Conservation (phyloP, 345 rosid genomes). For the Aquilaria sinensis region DNA sequence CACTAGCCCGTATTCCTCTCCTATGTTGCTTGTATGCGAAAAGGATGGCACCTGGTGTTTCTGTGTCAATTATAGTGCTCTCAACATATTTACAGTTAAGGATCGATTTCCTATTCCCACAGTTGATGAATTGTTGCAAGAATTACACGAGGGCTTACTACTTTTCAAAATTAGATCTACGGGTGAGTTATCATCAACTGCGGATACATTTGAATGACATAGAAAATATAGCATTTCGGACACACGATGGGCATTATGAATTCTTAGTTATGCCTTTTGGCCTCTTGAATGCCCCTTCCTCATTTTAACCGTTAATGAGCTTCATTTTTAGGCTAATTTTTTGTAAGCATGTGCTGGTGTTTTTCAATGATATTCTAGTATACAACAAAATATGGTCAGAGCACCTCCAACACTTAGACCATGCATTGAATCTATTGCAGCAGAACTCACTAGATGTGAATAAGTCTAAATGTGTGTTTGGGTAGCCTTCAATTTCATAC, state of each 20-base stretch:
- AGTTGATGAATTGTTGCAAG: background rate
- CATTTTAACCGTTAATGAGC: background rate
- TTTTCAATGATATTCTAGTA: constrained; percentile 1
- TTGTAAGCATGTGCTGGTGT: background rate
- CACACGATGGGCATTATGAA: background rate
- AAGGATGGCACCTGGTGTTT: background rate
- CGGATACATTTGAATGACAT: background rate
- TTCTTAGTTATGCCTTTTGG: constrained; percentile 1
- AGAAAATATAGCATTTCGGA: background rate
- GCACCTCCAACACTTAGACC: background rate
- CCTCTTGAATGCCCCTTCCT: background rate
- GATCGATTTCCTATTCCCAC: background rate
- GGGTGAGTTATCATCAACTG: background rate
- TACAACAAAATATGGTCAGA: background rate
- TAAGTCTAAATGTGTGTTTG: background rate
- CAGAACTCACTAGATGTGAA: background rate
- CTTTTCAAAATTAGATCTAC: background rate
- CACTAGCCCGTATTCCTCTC: background rate
- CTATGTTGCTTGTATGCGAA: background rate
- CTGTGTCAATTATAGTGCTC: background rate
- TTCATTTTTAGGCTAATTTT: background rate
- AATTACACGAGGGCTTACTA: background rate
- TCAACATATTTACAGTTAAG: background rate
- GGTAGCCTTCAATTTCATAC: background rate
- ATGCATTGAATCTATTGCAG: background rate